Conservation (phyloP, 768 basidiomycete species). For the Hericium coralloides region DNA sequence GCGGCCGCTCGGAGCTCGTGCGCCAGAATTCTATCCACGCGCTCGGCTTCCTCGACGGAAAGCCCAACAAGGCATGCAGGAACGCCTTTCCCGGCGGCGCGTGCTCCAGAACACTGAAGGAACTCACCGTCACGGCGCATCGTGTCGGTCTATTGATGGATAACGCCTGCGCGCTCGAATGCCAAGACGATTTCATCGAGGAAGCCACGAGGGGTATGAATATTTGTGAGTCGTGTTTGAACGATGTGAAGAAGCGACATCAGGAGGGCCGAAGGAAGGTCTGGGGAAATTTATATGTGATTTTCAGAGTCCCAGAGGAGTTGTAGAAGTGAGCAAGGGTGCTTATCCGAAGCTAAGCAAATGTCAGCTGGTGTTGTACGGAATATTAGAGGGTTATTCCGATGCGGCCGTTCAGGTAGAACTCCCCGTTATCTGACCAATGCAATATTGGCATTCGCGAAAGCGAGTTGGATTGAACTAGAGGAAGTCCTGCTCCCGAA, state of each 20-base stretch:
- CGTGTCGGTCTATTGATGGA: background rate
- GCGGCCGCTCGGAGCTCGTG: background rate
- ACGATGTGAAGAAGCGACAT: background rate
- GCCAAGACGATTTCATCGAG: background rate
- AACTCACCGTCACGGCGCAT: background rate
- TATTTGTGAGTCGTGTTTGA: background rate
- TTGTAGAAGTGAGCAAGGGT: background rate
- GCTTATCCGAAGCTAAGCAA: no score
- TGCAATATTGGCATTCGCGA: no score
- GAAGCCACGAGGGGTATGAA: background rate
- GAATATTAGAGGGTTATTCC: no score
- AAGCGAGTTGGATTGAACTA: no score
- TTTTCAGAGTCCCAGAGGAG: background rate
- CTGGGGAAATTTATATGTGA: background rate
- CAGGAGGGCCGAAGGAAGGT: background rate
- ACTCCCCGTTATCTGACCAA: no score
- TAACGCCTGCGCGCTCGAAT: background rate
- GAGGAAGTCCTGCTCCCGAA: no score
- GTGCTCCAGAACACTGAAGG: no score
- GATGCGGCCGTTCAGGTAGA: no score
- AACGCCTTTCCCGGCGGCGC: background rate
- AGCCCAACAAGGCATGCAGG: background rate
- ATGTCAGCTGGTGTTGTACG: conserved; percentile 26
- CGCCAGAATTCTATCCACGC: background rate
- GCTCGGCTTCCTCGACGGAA: background rate